phyloP scores from a whole-genome alignment of 1,284 basidiomycete species.

The Cutaneotrichosporon sp. region DNA sequence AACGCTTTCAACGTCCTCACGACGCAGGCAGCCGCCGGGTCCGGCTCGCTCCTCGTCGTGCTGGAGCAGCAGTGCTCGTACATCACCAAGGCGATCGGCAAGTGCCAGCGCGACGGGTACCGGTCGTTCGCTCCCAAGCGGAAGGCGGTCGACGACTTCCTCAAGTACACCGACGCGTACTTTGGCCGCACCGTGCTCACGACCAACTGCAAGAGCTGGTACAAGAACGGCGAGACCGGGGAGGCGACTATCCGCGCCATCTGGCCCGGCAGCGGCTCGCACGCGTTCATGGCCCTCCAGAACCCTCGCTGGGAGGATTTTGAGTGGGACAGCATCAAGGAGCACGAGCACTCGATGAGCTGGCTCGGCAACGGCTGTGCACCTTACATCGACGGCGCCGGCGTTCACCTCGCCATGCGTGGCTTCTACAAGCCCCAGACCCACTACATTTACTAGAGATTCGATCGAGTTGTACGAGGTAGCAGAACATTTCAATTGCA shows the following conservation, averaged over 20 bases:
- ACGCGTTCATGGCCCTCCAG: constrained; percentile 29
- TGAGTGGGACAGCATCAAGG: constrained; percentile 18
- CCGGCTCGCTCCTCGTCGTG: constrained; percentile 19
- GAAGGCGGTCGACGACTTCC: constrained; percentile 38
- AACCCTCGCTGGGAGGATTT: constrained; percentile 46
- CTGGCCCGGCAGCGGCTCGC: constrained; percentile 28
- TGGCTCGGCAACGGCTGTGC: constrained; percentile 18
- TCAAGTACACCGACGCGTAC: constrained; percentile 34
- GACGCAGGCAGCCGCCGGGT: constrained; percentile 11
- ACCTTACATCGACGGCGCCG: constrained; percentile 7
- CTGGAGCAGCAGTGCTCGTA: constrained; percentile 28
- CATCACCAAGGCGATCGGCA: constrained; percentile 22
- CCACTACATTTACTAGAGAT: constrained; percentile 1
- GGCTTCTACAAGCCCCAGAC: constrained; percentile 15
- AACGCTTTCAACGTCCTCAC: constrained; percentile 28
- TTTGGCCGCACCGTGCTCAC: constrained; percentile 33
- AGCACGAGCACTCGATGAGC: constrained; percentile 11
- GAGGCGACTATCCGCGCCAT: constrained; percentile 25
- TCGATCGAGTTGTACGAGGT: background rate
- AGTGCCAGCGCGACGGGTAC: constrained; percentile 22
- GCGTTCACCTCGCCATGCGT: constrained; percentile 16
- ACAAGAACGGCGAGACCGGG: constrained; percentile 26
- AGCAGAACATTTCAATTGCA: background rate
- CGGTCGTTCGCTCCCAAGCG: constrained; percentile 26
- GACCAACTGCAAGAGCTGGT: constrained; percentile 34